Percentiles rank a stretch among this genome's conserved stretches.
phyloP scores from a whole-genome alignment of 345 rosid genomes.

The Hypericum perforatum region DNA sequence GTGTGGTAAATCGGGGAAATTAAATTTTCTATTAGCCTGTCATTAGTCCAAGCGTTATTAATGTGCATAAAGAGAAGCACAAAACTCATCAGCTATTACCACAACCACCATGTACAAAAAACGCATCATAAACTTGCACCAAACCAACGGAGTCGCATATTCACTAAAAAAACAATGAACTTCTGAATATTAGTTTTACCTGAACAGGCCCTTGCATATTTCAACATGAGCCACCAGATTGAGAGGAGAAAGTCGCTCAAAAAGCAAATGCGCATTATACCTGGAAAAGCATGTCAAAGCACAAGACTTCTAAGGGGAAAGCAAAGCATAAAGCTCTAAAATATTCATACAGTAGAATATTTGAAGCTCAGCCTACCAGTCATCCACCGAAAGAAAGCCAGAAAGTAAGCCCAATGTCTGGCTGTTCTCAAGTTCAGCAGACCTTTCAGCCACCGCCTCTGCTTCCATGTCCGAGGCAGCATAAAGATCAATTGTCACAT shows the following conservation, averaged over 20 bases:
- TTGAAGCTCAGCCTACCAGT: slow-evolving; percentile 55
- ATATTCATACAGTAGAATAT: not conserved
- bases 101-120: too few species aligned
- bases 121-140: too few species aligned
- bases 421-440: slow-evolving; percentile 68
- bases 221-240: slow-evolving; percentile 88
- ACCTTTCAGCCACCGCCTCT: slow-evolving; percentile 74
- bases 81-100: not conserved
- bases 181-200: slow-evolving; percentile 31
- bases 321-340: not conserved
- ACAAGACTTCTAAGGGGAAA: not conserved
- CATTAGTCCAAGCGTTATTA: slow-evolving; percentile 4
- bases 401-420: slow-evolving; percentile 86
- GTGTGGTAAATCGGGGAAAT: slow-evolving; percentile 49
- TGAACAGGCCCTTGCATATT: slow-evolving; percentile 69
- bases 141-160: not conserved
- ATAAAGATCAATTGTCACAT: slow-evolving; percentile 82
- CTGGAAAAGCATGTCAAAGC: slow-evolving; percentile 29
- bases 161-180: not conserved
- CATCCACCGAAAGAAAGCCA: slow-evolving; percentile 94
- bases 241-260: slow-evolving; percentile 71
- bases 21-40: slow-evolving; percentile 75
- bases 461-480: slow-evolving; percentile 87
- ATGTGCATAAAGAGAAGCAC: not conserved
- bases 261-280: slow-evolving; percentile 75